A percentile compares a stretch with the other conserved stretches of the same genome.
Conservation (phyloP, 192 early-diverging fungal genomes). For the Neocallimastix lanati region DNA sequence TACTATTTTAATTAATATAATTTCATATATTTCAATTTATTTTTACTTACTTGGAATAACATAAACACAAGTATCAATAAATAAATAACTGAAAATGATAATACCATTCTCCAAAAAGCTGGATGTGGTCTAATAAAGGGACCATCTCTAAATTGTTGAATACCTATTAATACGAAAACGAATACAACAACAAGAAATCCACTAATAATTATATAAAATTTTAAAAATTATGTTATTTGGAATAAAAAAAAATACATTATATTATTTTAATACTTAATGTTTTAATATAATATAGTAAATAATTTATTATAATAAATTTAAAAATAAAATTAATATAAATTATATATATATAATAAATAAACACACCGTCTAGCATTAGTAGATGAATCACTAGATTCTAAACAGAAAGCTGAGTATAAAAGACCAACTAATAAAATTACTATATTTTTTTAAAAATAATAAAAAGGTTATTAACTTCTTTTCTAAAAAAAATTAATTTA, state of each 20-base stretch:
- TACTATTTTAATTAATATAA: too few species aligned
- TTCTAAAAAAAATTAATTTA: too few species aligned
- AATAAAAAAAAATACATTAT: too few species aligned
- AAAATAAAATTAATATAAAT: too few species aligned
- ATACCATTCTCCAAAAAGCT: slow-evolving; percentile 76
- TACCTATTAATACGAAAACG: slow-evolving; percentile 61
- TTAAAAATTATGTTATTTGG: too few species aligned
- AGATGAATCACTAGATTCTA: neutral
- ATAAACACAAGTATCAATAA: slow-evolving; percentile 76
- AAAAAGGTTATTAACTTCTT: neutral
- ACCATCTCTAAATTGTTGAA: slow-evolving; percentile 82
- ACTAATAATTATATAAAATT: neutral
- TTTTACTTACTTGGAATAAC: slow-evolving; percentile 62
- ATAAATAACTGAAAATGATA: slow-evolving; percentile 70
- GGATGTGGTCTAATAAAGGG: slow-evolving; percentile 86
- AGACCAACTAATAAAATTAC: neutral
- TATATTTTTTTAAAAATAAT: neutral
- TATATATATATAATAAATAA: too few species aligned
- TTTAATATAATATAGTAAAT: too few species aligned
- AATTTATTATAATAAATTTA: too few species aligned
- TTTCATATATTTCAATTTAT: too few species aligned
- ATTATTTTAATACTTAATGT: too few species aligned
- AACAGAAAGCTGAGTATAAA: neutral
- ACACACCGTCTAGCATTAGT: neutral
- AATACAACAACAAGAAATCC: neutral